Percentiles rank a stretch among this genome's conserved stretches.
Evolutionary conservation across 768 basidiomycete species (phyloP).

Genomic region (Coprinopsis marcescibilis): DNA sequence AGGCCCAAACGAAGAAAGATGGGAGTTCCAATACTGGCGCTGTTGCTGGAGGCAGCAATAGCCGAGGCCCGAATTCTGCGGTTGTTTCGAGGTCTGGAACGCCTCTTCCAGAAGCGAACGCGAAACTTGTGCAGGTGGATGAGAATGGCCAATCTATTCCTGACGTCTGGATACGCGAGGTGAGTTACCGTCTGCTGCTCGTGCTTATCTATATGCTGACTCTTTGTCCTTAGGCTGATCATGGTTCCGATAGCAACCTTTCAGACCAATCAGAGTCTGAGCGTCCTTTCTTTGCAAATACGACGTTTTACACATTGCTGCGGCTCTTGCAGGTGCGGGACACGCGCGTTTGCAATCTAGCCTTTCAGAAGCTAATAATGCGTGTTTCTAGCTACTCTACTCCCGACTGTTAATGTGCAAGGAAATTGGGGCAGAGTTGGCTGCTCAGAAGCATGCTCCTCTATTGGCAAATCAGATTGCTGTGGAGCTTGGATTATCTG

Average conservation of each 20-base stretch:
- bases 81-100: constrained; percentile 34
- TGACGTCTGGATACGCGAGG: constrained; percentile 61
- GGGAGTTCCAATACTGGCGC: constrained; percentile 10
- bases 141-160: constrained; percentile 26
- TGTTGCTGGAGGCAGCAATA: constrained; percentile 5
- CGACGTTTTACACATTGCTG: constrained; percentile 85
- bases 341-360: constrained; percentile 10
- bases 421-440: constrained; percentile 66
- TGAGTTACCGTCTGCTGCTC: constrained; percentile 12
- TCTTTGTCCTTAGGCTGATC: background rate
- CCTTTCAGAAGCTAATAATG: background rate
- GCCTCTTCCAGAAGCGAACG: constrained; percentile 33
- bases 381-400: constrained; percentile 66
- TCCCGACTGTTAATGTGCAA: constrained; percentile 83
- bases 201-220: background rate
- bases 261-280: constrained; percentile 24
- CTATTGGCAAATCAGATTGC: constrained; percentile 77
- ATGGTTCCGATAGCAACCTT: background rate
- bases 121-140: constrained; percentile 21
- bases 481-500: constrained; percentile 78
- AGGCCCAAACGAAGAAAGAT: constrained; percentile 53
- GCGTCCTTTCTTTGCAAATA: constrained; percentile 83
- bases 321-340: constrained; percentile 75
- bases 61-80: constrained; percentile 25
- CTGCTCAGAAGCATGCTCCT: constrained; percentile 58